A percentile compares a stretch with the other conserved stretches of the same genome.
Evolutionary conservation across 2,329 filamentous ascomycete genomes (phyloP).

Genomic region (Aspergillus unguis): DNA sequence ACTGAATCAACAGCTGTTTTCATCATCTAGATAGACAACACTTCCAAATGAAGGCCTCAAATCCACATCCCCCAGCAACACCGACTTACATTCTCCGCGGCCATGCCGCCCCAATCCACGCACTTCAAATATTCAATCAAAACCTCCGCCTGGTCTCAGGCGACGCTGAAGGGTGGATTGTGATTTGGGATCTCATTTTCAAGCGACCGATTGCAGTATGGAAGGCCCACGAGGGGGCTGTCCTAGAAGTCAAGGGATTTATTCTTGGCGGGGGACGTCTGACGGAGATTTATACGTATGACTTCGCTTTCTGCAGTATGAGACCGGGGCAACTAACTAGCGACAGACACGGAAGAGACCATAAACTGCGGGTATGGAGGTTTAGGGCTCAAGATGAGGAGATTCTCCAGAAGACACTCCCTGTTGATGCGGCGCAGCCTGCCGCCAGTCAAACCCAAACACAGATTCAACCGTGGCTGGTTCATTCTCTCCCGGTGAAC

Average conservation of each 20-base stretch:
- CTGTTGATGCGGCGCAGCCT: slow-evolving; percentile 58
- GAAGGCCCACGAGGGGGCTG: slow-evolving; percentile 74
- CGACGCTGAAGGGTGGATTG: slow-evolving; percentile 84
- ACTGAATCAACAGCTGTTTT: neutral
- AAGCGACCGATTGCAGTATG: slow-evolving; percentile 81
- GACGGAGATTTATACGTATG: slow-evolving; percentile 76
- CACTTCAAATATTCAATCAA: slow-evolving; percentile 65
- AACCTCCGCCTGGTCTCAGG: slow-evolving; percentile 80
- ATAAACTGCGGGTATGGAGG: slow-evolving; percentile 82
- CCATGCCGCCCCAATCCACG: slow-evolving; percentile 76
- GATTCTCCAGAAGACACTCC: slow-evolving; percentile 62
- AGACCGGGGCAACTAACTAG: neutral
- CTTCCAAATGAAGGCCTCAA: slow-evolving; percentile 13
- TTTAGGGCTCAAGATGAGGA: slow-evolving; percentile 59
- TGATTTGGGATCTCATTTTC: slow-evolving; percentile 78
- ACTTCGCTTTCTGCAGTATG: slow-evolving; percentile 38
- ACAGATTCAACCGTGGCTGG: slow-evolving; percentile 65
- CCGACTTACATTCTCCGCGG: slow-evolving; percentile 76
- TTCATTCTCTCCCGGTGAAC: slow-evolving; percentile 80
- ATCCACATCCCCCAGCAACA: slow-evolving; percentile 47
- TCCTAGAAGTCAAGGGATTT: slow-evolving; percentile 73
- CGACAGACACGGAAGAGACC: slow-evolving; percentile 83
- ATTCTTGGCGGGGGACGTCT: slow-evolving; percentile 51
- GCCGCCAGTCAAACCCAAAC: slow-evolving; percentile 27
- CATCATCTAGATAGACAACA: too few relatives aligned